These are phyloP conservation scores for Tolypocladium ovalisporum DNA, from an alignment of 2,329 filamentous ascomycete species.

Conservation along the genomic window DNA sequence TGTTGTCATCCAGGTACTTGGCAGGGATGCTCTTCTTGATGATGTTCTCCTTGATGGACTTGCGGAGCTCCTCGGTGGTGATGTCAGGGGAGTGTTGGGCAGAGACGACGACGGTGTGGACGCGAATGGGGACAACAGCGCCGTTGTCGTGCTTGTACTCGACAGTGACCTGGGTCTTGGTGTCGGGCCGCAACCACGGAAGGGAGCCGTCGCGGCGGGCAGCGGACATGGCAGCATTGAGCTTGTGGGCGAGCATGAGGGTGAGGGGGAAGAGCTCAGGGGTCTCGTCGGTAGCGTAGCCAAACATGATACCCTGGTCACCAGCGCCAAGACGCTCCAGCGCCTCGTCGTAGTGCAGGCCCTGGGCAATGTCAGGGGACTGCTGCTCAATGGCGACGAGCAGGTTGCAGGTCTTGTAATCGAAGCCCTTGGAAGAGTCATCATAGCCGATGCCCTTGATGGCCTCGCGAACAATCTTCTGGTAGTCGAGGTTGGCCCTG, in stretches of 20 bases:
- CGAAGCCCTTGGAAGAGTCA: constrained; percentile 92
- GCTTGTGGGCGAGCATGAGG: constrained; percentile 87
- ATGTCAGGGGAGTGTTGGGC: constrained; percentile 88
- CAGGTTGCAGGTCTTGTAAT: constrained; percentile 99
- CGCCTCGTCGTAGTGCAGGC: constrained; percentile 95
- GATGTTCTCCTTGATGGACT: constrained; percentile 95
- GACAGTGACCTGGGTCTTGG: constrained; percentile 98
- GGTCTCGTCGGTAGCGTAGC: constrained; percentile 98
- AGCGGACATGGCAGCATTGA: constrained; percentile 88
- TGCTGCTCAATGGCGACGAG: constrained; percentile 99
- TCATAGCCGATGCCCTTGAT: constrained; percentile 99
- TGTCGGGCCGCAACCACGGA: constrained; percentile 94
- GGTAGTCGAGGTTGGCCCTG: constrained; percentile 92
- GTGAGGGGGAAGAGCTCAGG: constrained; percentile 94
- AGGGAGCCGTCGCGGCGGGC: constrained; percentile 80
- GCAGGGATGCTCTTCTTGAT: constrained; percentile 89
- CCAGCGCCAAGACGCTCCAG: constrained; percentile 96
- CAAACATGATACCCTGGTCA: constrained; percentile 99
- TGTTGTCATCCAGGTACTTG: constrained; percentile 85
- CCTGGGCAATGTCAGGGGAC: constrained; percentile 97
- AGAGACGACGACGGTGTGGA: constrained; percentile 94
- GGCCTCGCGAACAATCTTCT: constrained; percentile 86
- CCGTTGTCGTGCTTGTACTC: constrained; percentile 97
- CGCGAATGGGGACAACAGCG: constrained; percentile 81
- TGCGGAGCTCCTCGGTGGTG: constrained; percentile 81